Evolutionary conservation across 2,329 filamentous ascomycete genomes (phyloP).

Genomic region (Emericellopsis atlantica): DNA sequence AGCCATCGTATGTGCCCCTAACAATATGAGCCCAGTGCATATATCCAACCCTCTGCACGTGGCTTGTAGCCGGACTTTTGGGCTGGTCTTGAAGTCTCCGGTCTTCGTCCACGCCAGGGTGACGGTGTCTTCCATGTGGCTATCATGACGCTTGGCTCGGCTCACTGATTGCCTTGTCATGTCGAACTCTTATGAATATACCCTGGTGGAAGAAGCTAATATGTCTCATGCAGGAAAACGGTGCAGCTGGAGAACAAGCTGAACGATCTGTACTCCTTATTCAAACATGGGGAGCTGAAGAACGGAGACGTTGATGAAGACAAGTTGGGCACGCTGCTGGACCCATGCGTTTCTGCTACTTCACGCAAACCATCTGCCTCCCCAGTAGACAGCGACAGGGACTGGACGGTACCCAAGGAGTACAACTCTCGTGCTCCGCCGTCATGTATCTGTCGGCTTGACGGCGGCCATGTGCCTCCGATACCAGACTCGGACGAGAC

Average conservation of each 20-base stretch:
- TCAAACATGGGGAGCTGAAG: conserved; percentile 26
- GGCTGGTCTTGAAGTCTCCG: neutral
- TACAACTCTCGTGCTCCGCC: conserved; percentile 34
- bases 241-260: conserved; percentile 35
- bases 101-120: too few relatives aligned
- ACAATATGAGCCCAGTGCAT: neutral
- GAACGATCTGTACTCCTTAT: conserved; percentile 33
- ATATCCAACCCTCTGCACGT: too few relatives aligned
- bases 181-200: too few relatives aligned
- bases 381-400: neutral
- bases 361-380: neutral
- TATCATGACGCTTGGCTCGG: too few relatives aligned
- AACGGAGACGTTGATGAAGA: conserved; percentile 1
- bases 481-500: conserved; percentile 31
- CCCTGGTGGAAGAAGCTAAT: too few relatives aligned
- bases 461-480: conserved; percentile 21
- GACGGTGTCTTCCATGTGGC: too few relatives aligned
- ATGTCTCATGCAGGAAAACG: conserved; percentile 22
- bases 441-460: conserved; percentile 32
- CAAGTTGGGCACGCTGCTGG: neutral
- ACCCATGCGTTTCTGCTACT: neutral
- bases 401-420: conserved; percentile 20
- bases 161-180: too few relatives aligned
- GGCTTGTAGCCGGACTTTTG: neutral
- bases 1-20: conserved; percentile 30